Conservation (phyloP, 2,329 filamentous ascomycete species). For the Aureobasidium zeae region DNA sequence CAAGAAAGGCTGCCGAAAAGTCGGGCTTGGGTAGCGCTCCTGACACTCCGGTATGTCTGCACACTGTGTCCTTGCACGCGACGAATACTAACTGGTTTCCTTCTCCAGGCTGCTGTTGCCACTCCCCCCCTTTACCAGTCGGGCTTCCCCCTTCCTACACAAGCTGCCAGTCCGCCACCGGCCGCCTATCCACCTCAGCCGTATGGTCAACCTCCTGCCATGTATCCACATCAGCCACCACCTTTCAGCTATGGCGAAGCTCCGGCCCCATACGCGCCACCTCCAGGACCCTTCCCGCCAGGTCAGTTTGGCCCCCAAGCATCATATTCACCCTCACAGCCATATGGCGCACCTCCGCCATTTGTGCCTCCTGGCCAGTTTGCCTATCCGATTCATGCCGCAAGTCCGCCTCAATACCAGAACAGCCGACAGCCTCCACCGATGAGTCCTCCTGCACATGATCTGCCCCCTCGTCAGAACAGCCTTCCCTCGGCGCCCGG, state of each 20-base stretch:
- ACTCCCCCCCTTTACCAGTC: conserved; percentile 13
- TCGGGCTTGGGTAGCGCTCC: conserved; percentile 12
- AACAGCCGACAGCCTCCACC: conserved; percentile 12
- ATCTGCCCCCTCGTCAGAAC: conserved; percentile 40
- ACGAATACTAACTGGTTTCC: neutral
- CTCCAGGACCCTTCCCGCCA: conserved; percentile 17
- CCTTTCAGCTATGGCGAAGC: conserved; percentile 12
- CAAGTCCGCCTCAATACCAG: conserved; percentile 29
- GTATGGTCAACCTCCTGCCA: conserved; percentile 30
- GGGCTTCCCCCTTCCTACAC: conserved; percentile 8
- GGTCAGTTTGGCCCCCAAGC: conserved; percentile 20
- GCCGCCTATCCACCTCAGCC: conserved; percentile 27
- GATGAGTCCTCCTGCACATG: conserved; percentile 14
- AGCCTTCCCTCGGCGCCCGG: conserved; percentile 48
- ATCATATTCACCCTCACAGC: conserved; percentile 27
- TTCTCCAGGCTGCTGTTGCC: conserved; percentile 10
- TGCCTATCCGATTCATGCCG: conserved; percentile 21
- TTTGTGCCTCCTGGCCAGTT: conserved; percentile 12
- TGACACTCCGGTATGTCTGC: conserved; percentile 15
- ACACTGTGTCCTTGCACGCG: neutral
- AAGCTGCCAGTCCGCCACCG: conserved; percentile 5
- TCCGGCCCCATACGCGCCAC: conserved; percentile 9
- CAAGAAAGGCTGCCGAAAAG: conserved; percentile 44
- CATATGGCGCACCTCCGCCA: conserved; percentile 15
- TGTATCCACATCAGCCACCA: conserved; percentile 8